Evolutionary conservation across 768 basidiomycete genomes (phyloP), one percentile per base, ranked within the genome.

Genomic region (Trametes maxima): DNA sequence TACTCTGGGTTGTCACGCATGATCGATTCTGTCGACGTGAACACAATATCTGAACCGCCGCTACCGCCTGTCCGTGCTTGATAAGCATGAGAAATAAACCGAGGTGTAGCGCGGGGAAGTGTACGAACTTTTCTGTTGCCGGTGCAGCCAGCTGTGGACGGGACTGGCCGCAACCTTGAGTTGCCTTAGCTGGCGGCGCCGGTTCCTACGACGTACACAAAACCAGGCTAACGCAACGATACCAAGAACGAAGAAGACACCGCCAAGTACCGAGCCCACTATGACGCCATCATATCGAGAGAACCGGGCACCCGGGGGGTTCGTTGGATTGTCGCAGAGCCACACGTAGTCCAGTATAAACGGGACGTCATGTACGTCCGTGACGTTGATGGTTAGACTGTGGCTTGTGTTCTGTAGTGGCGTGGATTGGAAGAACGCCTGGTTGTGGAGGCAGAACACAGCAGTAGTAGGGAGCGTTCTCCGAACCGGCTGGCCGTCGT

Each of bases 311-410:
- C 22, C 5, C 37, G 49, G 21, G 43, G 45, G 5, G 25, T 19
- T 16, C 16, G 47, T 25, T 33, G 43, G 43, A 5, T 39, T 10
- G 24, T 40, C 49, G 62, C 67, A 69, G 7, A 82, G 67, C 59
- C 77, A 74, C 58, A 82, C 77, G 28, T 71, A 71, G 33, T 78
- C 73, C 14, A 84, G 57, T 3, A 73, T 78, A 59, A 74, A 84
- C 7, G 80, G 79, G 1, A 76, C 69, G 28, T 60, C 62, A 2
- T 74, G 67, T 13, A 65, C 62, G 3, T 45, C n/a, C 1, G 75
- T 73, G 19, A 82, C 71, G 52, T 77, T 75, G 61, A 84, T 76
- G 7, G 66, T 64, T 28, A 84, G 64, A 6, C 61, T 66, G 67
- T 84, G 81, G 10, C 62, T 25, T n/a, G 65, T 66, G 16, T 67